These are phyloP conservation scores for Evansstolkia leycettana DNA, from an alignment of 495 filamentous ascomycete species.

Conservation along the genomic window DNA sequence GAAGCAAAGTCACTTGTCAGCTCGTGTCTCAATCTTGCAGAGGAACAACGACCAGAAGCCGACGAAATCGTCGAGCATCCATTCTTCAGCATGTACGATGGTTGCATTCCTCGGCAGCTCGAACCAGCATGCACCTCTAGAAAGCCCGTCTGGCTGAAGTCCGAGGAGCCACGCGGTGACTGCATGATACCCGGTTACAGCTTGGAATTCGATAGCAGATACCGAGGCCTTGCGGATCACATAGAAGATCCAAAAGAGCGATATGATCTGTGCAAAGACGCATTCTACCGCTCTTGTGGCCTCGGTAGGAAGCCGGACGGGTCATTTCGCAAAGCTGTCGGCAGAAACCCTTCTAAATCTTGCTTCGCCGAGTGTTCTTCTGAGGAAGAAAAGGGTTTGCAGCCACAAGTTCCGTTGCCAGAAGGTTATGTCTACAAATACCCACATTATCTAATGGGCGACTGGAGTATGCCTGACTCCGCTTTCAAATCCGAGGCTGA, in stretches of 20 bases:
- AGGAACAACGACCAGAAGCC: conserved; percentile 60
- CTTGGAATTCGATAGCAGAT: conserved; percentile 32
- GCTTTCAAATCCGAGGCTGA: conserved; percentile 15
- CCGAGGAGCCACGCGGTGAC: conserved; percentile 34
- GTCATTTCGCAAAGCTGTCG: conserved; percentile 26
- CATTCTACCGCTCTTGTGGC: conserved; percentile 37
- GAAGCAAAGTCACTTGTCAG: conserved; percentile 71
- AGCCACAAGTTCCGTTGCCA: conserved; percentile 56
- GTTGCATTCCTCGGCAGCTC: conserved; percentile 35
- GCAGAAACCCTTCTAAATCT: conserved; percentile 36
- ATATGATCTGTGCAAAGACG: conserved; percentile 31
- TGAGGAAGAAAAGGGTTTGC: conserved; percentile 58
- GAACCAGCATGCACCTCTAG: conserved; percentile 28
- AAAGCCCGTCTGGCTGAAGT: conserved; percentile 33
- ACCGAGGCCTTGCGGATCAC: conserved; percentile 26
- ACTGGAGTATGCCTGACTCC: conserved; percentile 30
- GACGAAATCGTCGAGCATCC: conserved; percentile 73
- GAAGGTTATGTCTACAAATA: conserved; percentile 54
- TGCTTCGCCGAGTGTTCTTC: conserved; percentile 57
- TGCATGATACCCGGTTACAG: conserved; percentile 33
- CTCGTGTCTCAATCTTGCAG: conserved; percentile 58
- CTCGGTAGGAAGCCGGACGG: conserved; percentile 37
- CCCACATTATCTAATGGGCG: conserved; percentile 24
- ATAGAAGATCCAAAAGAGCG: conserved; percentile 26
- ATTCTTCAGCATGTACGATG: conserved; percentile 60